These are phyloP conservation scores for Picea sitchensis DNA, from an alignment of 75 land plant genomes.

Conservation along the genomic window DNA sequence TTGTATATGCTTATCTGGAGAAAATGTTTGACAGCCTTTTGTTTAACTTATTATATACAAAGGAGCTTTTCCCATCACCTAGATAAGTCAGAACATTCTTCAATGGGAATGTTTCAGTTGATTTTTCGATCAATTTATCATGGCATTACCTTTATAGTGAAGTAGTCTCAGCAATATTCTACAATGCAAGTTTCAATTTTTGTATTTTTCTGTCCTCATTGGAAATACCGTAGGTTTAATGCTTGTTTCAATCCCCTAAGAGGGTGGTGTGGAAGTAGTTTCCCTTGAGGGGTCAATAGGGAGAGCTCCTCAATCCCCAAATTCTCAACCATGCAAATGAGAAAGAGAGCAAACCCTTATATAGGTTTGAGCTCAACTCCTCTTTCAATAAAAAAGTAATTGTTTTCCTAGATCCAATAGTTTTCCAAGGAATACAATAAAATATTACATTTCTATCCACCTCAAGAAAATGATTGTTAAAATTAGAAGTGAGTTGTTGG, in stretches of 20 bases:
- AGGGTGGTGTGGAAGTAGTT: too few species aligned
- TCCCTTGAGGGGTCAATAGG: too few species aligned
- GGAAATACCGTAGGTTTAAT: neutral
- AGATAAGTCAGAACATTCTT: neutral
- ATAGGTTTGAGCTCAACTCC: too few species aligned
- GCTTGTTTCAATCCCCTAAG: neutral
- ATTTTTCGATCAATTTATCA: neutral
- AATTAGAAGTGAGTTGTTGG: too few species aligned
- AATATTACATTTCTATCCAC: too few species aligned
- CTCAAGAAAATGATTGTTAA: too few species aligned
- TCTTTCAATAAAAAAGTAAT: too few species aligned
- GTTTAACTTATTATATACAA: neutral
- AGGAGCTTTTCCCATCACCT: neutral
- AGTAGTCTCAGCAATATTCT: neutral
- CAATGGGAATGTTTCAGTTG: neutral
- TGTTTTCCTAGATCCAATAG: too few species aligned
- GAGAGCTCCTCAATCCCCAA: too few species aligned
- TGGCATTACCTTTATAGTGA: neutral
- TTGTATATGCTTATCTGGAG: neutral
- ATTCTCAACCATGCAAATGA: too few species aligned
- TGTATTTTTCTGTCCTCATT: neutral
- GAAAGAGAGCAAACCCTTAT: too few species aligned
- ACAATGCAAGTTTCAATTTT: neutral
- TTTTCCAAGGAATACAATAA: too few species aligned
- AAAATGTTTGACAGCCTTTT: neutral